A percentile compares a stretch with the other conserved stretches of the same genome.
Conservation (phyloP, 202 grass and related monocot genomes). For the Dendrocalamus latiflorus region DNA sequence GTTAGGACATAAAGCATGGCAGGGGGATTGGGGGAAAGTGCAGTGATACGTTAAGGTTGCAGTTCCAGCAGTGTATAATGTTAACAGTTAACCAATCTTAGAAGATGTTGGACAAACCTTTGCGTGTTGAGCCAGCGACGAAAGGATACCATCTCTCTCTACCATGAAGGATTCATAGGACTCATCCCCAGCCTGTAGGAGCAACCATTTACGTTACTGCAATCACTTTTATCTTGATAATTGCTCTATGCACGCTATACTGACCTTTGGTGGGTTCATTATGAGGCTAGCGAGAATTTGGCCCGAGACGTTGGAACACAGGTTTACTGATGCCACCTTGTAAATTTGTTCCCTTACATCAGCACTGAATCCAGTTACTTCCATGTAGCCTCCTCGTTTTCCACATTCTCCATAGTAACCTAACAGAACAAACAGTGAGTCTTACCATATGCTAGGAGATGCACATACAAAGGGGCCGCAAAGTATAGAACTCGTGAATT, state of each 20-base stretch:
- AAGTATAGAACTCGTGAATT: too few species aligned
- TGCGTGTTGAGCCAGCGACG: constrained; percentile 73
- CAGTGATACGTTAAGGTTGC: neutral
- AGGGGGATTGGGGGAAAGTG: neutral
- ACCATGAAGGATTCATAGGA: constrained; percentile 78
- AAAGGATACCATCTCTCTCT: constrained; percentile 82
- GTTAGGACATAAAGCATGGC: neutral
- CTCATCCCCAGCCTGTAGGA: constrained; percentile 81
- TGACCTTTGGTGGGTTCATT: constrained; percentile 92
- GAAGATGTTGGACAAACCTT: constrained; percentile 49
- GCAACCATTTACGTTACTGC: constrained; percentile 10
- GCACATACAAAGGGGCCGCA: too few species aligned
- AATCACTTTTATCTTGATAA: neutral
- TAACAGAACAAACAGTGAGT: constrained; percentile 23
- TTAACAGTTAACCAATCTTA: neutral
- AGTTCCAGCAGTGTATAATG: neutral
- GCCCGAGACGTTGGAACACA: too few species aligned
- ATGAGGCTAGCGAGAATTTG: too few species aligned
- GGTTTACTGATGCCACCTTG: too few species aligned
- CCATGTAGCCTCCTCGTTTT: constrained; percentile 93
- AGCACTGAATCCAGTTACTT: too few species aligned
- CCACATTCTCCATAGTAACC: constrained; percentile 99
- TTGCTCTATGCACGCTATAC: neutral
- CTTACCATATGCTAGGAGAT: too few species aligned
- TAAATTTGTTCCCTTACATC: too few species aligned